phyloP scores from a whole-genome alignment of 2,329 filamentous ascomycete genomes.

The Cladosporium sp. region DNA sequence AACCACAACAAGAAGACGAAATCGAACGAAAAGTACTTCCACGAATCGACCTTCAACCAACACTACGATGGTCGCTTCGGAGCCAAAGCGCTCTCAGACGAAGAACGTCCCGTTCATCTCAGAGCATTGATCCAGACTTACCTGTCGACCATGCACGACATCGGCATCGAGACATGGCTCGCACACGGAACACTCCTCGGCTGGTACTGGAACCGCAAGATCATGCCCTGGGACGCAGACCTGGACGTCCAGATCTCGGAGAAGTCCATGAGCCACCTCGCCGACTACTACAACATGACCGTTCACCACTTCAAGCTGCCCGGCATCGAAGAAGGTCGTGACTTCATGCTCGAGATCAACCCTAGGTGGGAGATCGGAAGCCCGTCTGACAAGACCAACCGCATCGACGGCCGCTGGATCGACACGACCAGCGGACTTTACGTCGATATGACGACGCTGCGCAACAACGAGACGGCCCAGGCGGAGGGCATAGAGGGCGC shows the following conservation, averaged over 20 bases:
- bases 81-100: constrained; percentile 44
- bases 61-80: constrained; percentile 62
- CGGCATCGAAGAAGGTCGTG: constrained; percentile 25
- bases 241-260: constrained; percentile 61
- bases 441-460: constrained; percentile 62
- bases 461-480: constrained; percentile 46
- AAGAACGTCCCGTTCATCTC: constrained; percentile 51
- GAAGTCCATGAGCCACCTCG: constrained; percentile 56
- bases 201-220: constrained; percentile 64
- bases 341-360: constrained; percentile 61
- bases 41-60: constrained; percentile 53
- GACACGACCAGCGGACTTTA: constrained; percentile 60
- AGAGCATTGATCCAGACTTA: constrained; percentile 57
- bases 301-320: constrained; percentile 47
- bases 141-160: constrained; percentile 54
- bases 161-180: constrained; percentile 62
- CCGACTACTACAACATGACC: constrained; percentile 63
- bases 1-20: constrained; percentile 39
- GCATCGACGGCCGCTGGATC: constrained; percentile 63
- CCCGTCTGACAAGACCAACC: constrained; percentile 51
- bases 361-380: constrained; percentile 53
- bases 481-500: constrained; percentile 41
- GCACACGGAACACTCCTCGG: constrained; percentile 63
- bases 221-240: constrained; percentile 64
- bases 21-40: constrained; percentile 49